Evolutionary conservation across 2,329 filamentous ascomycete species (phyloP).

Genomic region (Waltergamsia citrina): DNA sequence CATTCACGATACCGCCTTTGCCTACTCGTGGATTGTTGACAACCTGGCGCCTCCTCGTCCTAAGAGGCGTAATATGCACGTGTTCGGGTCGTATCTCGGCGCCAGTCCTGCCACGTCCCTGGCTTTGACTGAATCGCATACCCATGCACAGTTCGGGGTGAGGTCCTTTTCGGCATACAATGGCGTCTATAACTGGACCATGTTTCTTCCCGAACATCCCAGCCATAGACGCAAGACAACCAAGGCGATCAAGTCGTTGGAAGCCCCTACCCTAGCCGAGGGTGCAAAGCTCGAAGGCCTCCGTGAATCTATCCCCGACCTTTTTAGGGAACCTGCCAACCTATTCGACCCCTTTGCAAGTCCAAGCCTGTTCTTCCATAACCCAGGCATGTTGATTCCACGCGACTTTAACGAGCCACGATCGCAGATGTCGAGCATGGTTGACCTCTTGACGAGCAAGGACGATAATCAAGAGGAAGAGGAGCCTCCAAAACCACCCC

Average conservation of each 20-base stretch:
- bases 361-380: slow-evolving; percentile 48
- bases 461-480: slow-evolving; percentile 3
- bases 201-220: slow-evolving; percentile 44
- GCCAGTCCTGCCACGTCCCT: slow-evolving; percentile 47
- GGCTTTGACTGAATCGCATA: slow-evolving; percentile 44
- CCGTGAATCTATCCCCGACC: slow-evolving; percentile 18
- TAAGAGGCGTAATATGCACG: slow-evolving; percentile 25
- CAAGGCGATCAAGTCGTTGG: slow-evolving; percentile 9
- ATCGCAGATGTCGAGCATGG: slow-evolving; percentile 3
- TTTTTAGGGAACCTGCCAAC: slow-evolving; percentile 39
- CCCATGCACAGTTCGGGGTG: slow-evolving; percentile 32
- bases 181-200: slow-evolving; percentile 57
- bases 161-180: slow-evolving; percentile 47
- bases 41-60: slow-evolving; percentile 27
- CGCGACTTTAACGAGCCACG: slow-evolving; percentile 27
- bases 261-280: not conserved
- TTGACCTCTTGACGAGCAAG: slow-evolving; percentile 1
- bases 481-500: slow-evolving; percentile 16
- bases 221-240: slow-evolving; percentile 21
- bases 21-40: slow-evolving; percentile 41
- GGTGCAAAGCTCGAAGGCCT: slow-evolving; percentile 1
- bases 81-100: slow-evolving; percentile 50
- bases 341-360: slow-evolving; percentile 54
- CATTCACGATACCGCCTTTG: slow-evolving; percentile 44
- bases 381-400: slow-evolving; percentile 35